Conservation (phyloP, 2,329 filamentous ascomycete species). For the Pseudogymnoascus sp. region DNA sequence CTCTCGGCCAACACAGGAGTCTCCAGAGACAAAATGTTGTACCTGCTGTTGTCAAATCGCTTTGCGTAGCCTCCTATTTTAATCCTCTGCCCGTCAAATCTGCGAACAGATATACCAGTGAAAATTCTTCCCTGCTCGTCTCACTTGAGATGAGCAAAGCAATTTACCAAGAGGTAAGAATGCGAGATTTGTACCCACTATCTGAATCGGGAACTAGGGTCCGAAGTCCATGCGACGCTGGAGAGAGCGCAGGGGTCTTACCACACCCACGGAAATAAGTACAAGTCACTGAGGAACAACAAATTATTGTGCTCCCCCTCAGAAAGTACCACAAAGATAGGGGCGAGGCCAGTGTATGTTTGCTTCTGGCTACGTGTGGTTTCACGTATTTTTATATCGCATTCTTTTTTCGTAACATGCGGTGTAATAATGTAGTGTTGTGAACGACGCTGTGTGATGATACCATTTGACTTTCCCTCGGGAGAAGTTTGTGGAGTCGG, state of each 20-base stretch:
- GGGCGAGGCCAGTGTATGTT: background rate
- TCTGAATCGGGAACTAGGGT: slow-evolving; percentile 9
- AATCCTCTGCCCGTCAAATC: slow-evolving; percentile 1
- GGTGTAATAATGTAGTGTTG: background rate
- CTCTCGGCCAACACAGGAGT: slow-evolving; percentile 4
- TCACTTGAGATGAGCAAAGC: slow-evolving; percentile 8
- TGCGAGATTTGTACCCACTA: slow-evolving; percentile 7
- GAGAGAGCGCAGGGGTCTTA: background rate
- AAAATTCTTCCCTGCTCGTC: slow-evolving; percentile 7
- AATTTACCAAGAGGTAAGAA: slow-evolving; percentile 9
- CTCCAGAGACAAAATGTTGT: background rate
- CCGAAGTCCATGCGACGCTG: slow-evolving; percentile 7
- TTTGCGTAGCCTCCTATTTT: slow-evolving; percentile 6
- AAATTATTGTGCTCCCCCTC: slow-evolving; percentile 3
- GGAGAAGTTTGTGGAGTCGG: slow-evolving; percentile 4
- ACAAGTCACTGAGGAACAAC: slow-evolving; percentile 5
- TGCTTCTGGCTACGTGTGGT: background rate
- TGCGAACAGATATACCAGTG: slow-evolving; percentile 5
- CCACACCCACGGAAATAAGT: slow-evolving; percentile 4
- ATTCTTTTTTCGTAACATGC: background rate
- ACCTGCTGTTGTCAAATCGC: background rate
- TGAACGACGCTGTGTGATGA: background rate
- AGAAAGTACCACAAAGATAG: background rate
- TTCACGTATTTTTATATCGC: background rate
- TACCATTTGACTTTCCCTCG: slow-evolving; percentile 2